phyloP scores from a whole-genome alignment of 352 stramenopile species.

The Globisporangium irregulare region DNA sequence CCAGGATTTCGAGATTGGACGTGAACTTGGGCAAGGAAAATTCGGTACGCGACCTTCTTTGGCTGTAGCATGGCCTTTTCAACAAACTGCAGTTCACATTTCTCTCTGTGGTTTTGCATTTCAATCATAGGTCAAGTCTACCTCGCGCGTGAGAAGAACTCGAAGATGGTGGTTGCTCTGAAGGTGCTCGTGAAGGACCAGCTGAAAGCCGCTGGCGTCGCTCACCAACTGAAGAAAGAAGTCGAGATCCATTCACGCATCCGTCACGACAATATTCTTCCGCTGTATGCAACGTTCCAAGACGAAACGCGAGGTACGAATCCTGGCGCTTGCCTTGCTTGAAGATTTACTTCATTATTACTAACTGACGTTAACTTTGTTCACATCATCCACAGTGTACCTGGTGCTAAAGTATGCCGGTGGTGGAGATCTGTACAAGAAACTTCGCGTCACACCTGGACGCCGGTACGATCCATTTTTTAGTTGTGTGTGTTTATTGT shows the following conservation, averaged over 20 bases:
- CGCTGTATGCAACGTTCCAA: conserved; percentile 84
- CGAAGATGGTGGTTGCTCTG: conserved; percentile 76
- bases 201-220: conserved; percentile 56
- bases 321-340: background rate
- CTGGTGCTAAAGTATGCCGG: conserved; percentile 86
- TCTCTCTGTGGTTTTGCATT: background rate
- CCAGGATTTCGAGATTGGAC: conserved; percentile 85
- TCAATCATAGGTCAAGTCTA: conserved; percentile 65
- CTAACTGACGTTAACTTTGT: background rate
- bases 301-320: conserved; percentile 59
- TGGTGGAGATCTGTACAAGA: conserved; percentile 84
- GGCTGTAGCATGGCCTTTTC: background rate
- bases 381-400: conserved; percentile 48
- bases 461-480: conserved; percentile 28
- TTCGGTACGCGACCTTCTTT: conserved; percentile 45
- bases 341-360: background rate
- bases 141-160: conserved; percentile 80
- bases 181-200: conserved; percentile 91
- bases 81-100: background rate
- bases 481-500: background rate
- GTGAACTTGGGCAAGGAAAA: conserved; percentile 80
- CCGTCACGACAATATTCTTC: conserved; percentile 84
- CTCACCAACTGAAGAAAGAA: conserved; percentile 85
- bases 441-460: conserved; percentile 48
- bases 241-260: conserved; percentile 91